Evolutionary conservation across 176 grass and related monocot species (phyloP), one percentile per base, ranked within the genome.

Genomic region (Sorghum bicolor): DNA sequence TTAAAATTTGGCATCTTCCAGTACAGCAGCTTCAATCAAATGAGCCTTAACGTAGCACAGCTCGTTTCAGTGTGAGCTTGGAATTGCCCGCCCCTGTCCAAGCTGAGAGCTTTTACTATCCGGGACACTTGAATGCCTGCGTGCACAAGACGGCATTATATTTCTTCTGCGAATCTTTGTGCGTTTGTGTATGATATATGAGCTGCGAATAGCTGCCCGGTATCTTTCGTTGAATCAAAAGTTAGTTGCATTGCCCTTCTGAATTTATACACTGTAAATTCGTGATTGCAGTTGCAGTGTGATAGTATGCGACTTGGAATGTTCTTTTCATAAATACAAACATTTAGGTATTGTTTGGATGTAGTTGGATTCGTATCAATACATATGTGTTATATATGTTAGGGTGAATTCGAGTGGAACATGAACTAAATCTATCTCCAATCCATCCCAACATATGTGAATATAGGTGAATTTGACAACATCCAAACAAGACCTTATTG

Each of bases 1-100:
- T 87, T 74, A 90, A 83, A 84, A 50, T 79, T 79, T 90, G 88
- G 74, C 88, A 79, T 86, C 80, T 90, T 90, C 17, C 61, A 37
- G 88, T 90, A 90, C 80, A 83, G 75, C 80, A 75, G 44, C 75
- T 83, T 68, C 80, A 80, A 80, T 87, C 67, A 90, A 83, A 86
- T 50, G 58, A 60, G 83, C 67, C 80, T 86, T 82, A 82, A 86
- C 67, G 50, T 83, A 39, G 67, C 80, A 68, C 84, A 86, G 80
- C 61, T 53, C 29, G 67, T 8, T 82, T 83, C 74, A 79, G 64
- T 78, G 37, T 83, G 77, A 90, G 65, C 84, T 83, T 86, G 79
- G 84, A 90, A 86, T 74, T 83, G 74, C 84, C 74, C 74, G 79
- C 74, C 88, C 58, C 79, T 78, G 88, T 74, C 84, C 79, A 83